Conservation (phyloP, 495 filamentous ascomycete genomes). For the Achaetomiella virescens region DNA sequence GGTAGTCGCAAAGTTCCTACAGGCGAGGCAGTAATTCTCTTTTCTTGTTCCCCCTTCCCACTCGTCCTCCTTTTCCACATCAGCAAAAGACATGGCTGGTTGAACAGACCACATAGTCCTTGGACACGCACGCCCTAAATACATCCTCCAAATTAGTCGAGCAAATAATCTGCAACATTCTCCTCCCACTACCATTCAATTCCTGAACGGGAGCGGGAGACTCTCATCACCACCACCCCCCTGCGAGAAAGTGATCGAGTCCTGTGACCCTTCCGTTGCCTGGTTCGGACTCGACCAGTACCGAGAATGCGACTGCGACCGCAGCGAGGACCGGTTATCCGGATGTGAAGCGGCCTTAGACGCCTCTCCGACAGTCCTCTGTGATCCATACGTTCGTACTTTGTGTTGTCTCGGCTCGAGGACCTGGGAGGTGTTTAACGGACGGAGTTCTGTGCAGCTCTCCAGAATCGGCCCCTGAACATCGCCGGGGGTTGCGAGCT, state of each 20-base stretch:
- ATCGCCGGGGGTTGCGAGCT: neutral
- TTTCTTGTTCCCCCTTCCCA: neutral
- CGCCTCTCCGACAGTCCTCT: neutral
- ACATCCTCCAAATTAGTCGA: neutral
- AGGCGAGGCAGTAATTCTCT: too few species aligned
- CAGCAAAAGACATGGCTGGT: neutral
- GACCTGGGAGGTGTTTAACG: neutral
- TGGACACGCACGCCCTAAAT: neutral
- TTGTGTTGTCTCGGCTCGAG: neutral
- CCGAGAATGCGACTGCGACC: conserved; percentile 2
- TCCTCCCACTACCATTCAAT: neutral
- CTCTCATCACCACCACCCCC: neutral
- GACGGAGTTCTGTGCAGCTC: neutral
- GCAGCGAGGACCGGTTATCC: neutral
- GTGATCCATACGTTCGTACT: conserved; percentile 13
- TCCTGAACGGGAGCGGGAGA: neutral
- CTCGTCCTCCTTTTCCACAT: neutral
- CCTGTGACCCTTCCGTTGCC: conserved; percentile 9
- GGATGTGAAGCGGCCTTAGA: neutral
- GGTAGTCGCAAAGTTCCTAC: too few species aligned
- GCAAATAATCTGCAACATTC: neutral
- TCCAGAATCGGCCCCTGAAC: neutral
- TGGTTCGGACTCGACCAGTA: conserved; percentile 4
- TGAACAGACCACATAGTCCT: neutral
- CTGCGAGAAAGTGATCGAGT: conserved; percentile 11